Evolutionary conservation across 1,284 basidiomycete species (phyloP), one percentile per base, ranked within the genome.

Genomic region (Albatrellus sp.): DNA sequence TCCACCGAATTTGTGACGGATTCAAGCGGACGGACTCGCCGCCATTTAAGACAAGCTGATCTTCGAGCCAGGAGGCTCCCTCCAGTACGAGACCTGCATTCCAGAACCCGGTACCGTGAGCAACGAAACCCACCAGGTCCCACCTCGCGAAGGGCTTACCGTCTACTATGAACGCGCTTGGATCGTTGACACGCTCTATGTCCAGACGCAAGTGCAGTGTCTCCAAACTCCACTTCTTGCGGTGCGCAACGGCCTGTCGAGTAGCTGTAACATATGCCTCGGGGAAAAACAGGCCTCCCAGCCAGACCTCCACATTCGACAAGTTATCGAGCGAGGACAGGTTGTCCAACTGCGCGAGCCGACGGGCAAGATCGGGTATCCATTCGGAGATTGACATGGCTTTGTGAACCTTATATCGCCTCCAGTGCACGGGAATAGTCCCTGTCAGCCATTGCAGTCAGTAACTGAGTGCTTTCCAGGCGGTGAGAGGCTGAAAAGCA

Each of bases 181-280:
- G 77, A 49, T 82, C 78, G 52, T 75, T 81, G 33, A 83, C 78
- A 33, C 77, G 71, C 54, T 88, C 88, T 37, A 96, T 77, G 48
- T 89, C 84, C 14, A 97, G 67, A 46, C 80, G 66, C 37, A 97
- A 63, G 45, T 77, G 70, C 52, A 96, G 61, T n/a, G 89, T 90
- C 63, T 97, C 92, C 50, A 97, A 67, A 60, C 89, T 92, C 81
- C 87, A 89, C 51, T 80, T 79, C 64, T 87, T 90, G 46, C 80
- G 73, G 60, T 96, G 91, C 1, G 92, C 92, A 7, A 92, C 84
- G 13, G 86, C 80, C 63, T 97, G 93, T 44, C 92, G 75, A 1
- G 90, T 93, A 1, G 92, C 92, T 0, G 92, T 96, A 55, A 97
- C 75, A 61, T 91, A 96, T 2, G 90, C 91, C 57, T 93, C 90